These are phyloP conservation scores for Fusarium ramigenum DNA, from an alignment of 2,329 filamentous ascomycete genomes.

Conservation along the genomic window DNA sequence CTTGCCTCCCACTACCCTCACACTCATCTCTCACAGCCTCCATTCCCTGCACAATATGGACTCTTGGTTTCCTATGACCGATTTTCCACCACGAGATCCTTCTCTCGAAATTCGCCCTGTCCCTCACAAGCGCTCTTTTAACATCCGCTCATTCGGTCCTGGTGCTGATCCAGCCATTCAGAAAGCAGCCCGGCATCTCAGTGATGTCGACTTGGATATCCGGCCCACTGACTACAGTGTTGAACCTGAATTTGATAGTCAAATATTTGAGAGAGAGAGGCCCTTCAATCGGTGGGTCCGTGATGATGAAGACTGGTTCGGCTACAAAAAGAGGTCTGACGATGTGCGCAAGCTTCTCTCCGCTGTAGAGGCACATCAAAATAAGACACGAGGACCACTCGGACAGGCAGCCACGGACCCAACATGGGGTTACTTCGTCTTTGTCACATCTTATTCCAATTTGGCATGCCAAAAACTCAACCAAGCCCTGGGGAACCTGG, in stretches of 20 bases:
- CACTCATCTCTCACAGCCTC: too few relatives aligned
- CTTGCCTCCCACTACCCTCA: background rate
- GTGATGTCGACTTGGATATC: constrained; percentile 15
- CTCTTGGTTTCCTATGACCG: background rate
- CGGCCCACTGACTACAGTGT: constrained; percentile 13
- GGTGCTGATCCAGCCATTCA: constrained; percentile 6
- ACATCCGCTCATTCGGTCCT: constrained; percentile 9
- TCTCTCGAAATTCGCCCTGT: constrained; percentile 7
- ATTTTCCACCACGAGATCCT: constrained; percentile 2
- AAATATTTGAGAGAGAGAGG: constrained; percentile 18
- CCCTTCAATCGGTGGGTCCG: constrained; percentile 1
- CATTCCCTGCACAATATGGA: background rate
- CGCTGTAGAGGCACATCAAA: background rate
- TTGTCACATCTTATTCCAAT: constrained; percentile 21
- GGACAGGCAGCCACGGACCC: constrained; percentile 3
- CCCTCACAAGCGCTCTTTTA: constrained; percentile 13
- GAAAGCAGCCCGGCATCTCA: constrained; percentile 1
- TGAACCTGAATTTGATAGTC: constrained; percentile 4
- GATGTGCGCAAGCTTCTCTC: constrained; percentile 20
- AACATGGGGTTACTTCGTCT: constrained; percentile 28
- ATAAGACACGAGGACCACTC: background rate
- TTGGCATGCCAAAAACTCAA: background rate
- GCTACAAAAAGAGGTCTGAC: constrained; percentile 4
- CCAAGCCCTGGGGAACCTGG: background rate
- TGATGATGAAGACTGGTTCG: constrained; percentile 14